Evolutionary conservation across 208 protist species (phyloP), one percentile per base, ranked within the genome.

Genomic region (Crithidia fasciculata): DNA sequence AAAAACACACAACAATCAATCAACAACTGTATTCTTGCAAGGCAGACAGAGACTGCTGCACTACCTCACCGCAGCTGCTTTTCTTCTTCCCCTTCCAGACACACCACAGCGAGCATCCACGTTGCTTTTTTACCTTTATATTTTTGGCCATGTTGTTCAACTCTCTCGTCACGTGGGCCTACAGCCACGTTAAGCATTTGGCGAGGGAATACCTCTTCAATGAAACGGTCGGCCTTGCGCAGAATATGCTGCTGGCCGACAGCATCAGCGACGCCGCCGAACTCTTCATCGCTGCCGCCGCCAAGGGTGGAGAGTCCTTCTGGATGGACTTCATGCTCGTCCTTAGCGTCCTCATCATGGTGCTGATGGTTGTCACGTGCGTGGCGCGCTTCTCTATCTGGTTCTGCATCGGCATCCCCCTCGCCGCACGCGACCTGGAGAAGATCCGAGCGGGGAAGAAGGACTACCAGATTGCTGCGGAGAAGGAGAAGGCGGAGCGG

Each of bases 311-410:
- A 3, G 70, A 80, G 59, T 73, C 82, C 13, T 84, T 89, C 16
- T 84, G 75, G 78, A 43, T 82, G 60, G 81, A 86, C 79, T 47
- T 86, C 13, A 52, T 83, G 37, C 15, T 86, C 16, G 39, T 86
- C 18, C 18, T 65, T 19, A 65, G 60, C 10, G 58, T 76, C 19
- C 10, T 82, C 0, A 43, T 84, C 43, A 73, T 84, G 5, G 64
- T 76, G 8, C 19, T 86, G 4, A 47, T 82, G 18, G 2, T 86
- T 6, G 18, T 40, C 59, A 84, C 76, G 43, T 89, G 75, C 71
- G 37, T 78, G 40, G 69, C 72, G 43, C 81, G 81, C 39, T 86
- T 79, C 53, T 76, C 59, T 13, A 84, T 77, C 56, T 84, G 81
- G 81, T 43, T 84, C 18, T 80, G 78, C 69, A 64, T 82, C 47